Conservation (phyloP, 177 flowering plant genomes). For the Vitis hybrid region DNA sequence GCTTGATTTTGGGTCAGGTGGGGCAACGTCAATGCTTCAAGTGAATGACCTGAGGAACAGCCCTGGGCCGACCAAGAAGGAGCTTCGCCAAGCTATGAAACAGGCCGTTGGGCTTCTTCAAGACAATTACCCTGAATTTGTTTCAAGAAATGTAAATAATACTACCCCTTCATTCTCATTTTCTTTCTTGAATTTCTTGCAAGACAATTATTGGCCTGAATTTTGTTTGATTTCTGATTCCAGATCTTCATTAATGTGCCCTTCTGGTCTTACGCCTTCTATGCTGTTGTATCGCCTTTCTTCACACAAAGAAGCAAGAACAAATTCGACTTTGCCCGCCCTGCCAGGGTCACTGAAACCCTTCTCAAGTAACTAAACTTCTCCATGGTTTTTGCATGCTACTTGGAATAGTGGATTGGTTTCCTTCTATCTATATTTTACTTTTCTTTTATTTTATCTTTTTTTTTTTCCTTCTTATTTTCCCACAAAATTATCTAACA, state of each 20-base stretch:
- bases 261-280: slow-evolving; percentile 31
- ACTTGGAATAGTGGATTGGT: too few species aligned
- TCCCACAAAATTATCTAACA: accelerated
- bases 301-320: slow-evolving; percentile 34
- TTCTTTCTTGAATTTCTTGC: not conserved
- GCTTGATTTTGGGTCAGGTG: slow-evolving; percentile 27
- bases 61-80: slow-evolving; percentile 24
- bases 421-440: too few species aligned
- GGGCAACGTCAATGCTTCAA: slow-evolving; percentile 18
- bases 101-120: slow-evolving; percentile 24
- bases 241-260: slow-evolving; percentile 35
- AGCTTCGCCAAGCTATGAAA: slow-evolving; percentile 22
- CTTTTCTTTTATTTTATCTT: too few species aligned
- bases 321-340: slow-evolving; percentile 34
- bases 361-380: slow-evolving; percentile 20
- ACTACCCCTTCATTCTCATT: too few species aligned
- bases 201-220: not conserved
- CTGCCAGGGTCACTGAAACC: slow-evolving; percentile 25
- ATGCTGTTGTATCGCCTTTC: slow-evolving; percentile 22
- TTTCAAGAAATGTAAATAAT: slow-evolving; percentile 20
- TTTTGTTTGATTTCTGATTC: not conserved
- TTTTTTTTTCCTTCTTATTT: too few species aligned
- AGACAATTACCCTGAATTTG: slow-evolving; percentile 32
- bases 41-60: slow-evolving; percentile 26
- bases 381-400: too few species aligned